Evolutionary conservation across 306 rosid species (phyloP).

Genomic region (Trifolium pratense): DNA sequence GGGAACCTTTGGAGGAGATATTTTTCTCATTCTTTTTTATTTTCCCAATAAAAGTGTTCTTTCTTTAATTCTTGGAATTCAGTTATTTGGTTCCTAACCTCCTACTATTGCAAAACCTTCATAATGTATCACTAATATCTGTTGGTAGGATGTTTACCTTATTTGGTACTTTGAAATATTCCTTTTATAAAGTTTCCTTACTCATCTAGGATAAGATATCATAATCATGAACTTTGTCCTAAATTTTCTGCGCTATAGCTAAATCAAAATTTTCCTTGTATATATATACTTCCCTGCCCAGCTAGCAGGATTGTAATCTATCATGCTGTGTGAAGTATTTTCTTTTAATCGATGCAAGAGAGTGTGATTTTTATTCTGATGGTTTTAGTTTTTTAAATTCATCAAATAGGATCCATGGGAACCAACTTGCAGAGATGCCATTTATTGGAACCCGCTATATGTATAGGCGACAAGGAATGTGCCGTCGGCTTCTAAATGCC

Average conservation of each 20-base stretch:
- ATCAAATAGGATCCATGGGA: conserved; percentile 81
- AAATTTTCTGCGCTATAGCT: conserved; percentile 19
- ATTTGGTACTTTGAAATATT: neutral
- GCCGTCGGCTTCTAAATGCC: conserved; percentile 81
- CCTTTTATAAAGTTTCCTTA: conserved; percentile 16
- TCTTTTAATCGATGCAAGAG: neutral
- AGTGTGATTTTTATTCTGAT: conserved; percentile 34
- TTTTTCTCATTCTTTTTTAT: too few relatives aligned
- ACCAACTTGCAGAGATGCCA: conserved; percentile 93
- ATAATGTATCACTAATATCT: neutral
- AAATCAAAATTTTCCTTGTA: conserved; percentile 6
- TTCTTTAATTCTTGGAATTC: too few relatives aligned
- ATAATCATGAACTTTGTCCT: neutral
- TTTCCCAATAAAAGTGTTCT: too few relatives aligned
- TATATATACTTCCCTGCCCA: conserved; percentile 16
- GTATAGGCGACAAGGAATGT: conserved; percentile 96
- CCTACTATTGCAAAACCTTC: neutral
- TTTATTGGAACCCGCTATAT: conserved; percentile 89
- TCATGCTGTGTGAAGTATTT: neutral
- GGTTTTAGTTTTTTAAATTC: conserved; percentile 39
- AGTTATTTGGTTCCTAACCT: too few relatives aligned
- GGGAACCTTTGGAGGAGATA: too few relatives aligned
- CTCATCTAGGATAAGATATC: conserved; percentile 1
- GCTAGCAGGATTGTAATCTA: neutral
- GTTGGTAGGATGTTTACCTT: neutral